Conservation (phyloP, 2,329 filamentous ascomycete genomes). For the Epichloe aotearoae region DNA sequence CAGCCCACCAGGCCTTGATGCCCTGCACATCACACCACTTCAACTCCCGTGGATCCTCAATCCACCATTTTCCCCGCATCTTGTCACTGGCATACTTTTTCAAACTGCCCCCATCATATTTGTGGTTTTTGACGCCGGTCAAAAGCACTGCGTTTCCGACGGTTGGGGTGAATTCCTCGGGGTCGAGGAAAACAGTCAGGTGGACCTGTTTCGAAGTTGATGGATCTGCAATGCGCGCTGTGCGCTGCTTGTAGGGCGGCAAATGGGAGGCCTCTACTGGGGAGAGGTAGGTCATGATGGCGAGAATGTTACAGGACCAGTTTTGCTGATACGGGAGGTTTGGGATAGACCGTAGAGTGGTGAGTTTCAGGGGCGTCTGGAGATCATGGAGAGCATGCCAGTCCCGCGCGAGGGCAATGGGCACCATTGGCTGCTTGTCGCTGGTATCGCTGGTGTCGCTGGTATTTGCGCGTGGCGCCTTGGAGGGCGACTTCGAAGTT, state of each 20-base stretch:
- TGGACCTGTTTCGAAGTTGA: constrained; percentile 39
- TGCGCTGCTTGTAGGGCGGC: constrained; percentile 37
- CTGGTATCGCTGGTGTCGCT: not conserved
- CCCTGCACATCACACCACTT: constrained; percentile 36
- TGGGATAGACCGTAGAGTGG: constrained; percentile 34
- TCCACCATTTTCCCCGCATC: constrained; percentile 34
- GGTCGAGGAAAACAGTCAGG: constrained; percentile 41
- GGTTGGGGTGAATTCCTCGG: constrained; percentile 31
- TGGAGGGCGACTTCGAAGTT: constrained; percentile 1
- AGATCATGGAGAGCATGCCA: constrained; percentile 27
- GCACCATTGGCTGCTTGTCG: constrained; percentile 8
- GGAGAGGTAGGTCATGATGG: constrained; percentile 33
- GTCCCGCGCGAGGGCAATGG: constrained; percentile 26
- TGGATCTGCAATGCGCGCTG: constrained; percentile 35
- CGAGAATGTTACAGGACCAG: constrained; percentile 43
- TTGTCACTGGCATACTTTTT: constrained; percentile 32
- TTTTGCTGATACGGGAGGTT: constrained; percentile 43
- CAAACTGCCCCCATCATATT: constrained; percentile 34
- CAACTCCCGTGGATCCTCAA: constrained; percentile 31
- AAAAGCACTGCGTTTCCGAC: constrained; percentile 38
- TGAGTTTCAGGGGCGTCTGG: constrained; percentile 35
- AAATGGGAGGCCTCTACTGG: constrained; percentile 34
- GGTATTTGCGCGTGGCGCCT: not conserved
- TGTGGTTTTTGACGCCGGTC: constrained; percentile 45
- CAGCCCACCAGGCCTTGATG: constrained; percentile 32